Percentiles rank a stretch among this genome's conserved stretches.
Evolutionary conservation across 352 stramenopile species (phyloP).

Genomic region (Globisporangium middletonii): DNA sequence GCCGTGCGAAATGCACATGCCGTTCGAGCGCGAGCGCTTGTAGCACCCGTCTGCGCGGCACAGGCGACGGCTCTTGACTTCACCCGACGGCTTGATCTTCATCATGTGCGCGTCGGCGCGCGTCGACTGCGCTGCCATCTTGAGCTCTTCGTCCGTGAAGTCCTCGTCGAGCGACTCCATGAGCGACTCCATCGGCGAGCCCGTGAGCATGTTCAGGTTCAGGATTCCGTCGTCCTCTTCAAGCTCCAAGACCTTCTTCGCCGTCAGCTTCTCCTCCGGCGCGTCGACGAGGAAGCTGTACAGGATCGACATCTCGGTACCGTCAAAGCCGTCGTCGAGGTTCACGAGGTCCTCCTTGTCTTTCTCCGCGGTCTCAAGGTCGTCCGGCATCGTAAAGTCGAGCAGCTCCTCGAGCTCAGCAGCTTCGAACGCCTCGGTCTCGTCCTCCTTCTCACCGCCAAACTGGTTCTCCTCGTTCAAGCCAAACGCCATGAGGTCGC

Average conservation of each 20-base stretch:
- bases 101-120: conserved; percentile 18
- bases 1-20: conserved; percentile 82
- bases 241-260: conserved; percentile 29
- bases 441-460: conserved; percentile 8
- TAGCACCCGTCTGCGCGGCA: conserved; percentile 76
- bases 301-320: conserved; percentile 83
- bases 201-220: conserved; percentile 69
- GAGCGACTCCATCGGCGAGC: conserved; percentile 56
- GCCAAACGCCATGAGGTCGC: conserved; percentile 37
- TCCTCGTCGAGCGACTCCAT: conserved; percentile 71
- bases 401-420: conserved; percentile 69
- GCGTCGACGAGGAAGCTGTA: conserved; percentile 82
- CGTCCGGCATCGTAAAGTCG: conserved; percentile 68
- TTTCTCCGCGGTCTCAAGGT: conserved; percentile 44
- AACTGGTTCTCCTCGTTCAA: conserved; percentile 31
- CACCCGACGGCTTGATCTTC: conserved; percentile 20
- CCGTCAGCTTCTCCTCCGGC: conserved; percentile 48
- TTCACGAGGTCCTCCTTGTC: conserved; percentile 74
- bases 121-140: conserved; percentile 37
- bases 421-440: conserved; percentile 44
- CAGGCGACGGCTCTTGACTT: conserved; percentile 59
- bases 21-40: conserved; percentile 84
- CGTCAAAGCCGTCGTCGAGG: conserved; percentile 78
- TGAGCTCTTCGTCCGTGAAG: conserved; percentile 66
- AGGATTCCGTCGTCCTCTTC: conserved; percentile 64